Evolutionary conservation across 2,329 filamentous ascomycete genomes (phyloP), one percentile per base, ranked within the genome.

Genomic region (Calonectria pseudoturangicola): DNA sequence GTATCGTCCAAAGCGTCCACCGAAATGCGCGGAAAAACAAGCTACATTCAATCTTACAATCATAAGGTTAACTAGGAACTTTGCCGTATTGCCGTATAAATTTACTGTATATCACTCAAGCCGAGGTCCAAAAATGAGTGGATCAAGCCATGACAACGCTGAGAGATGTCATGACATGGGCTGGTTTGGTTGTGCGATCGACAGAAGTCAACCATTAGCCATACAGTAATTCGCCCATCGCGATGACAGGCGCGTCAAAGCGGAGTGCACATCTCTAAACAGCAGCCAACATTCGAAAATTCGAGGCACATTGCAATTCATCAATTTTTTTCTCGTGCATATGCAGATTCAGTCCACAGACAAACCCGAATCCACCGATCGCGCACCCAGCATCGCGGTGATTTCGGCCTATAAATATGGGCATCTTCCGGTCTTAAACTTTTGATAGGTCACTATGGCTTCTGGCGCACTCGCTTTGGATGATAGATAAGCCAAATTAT

Each of bases 21-120:
- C 54, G 54, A 58, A 21, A 21, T n/a, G 6, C 25, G 33, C 33
- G 25, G 36, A 16, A 41, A 58, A 41, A 41, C 54, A 28, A 13
- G 33, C 39, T 27, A 12, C 21, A 15, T 21, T 25, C 21, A 60
- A 13, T 27, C 6, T 41, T 27, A 10, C 54, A 8, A 8, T 10
- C 39, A 41, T 27, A 60, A 60, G 21, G 54, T 60, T 60, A 60
- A 25, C 21, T 21, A 21, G 21, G n/a, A n/a, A 1, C 33, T 27
- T 58, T 60, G 54, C 54, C 54, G 33, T 41, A 60, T 60, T 60
- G 54, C 54, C 54, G 33, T 25, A 2, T 4, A 21, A 21, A 21
- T 21, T 21, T 21, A n/a, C 16, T 60, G 13, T 15, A 25, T 27
- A 39, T 21, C 21, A 60, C 25, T 15, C 15, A 25, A 4, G 21